Base-by-base conservation (phyloP, 2,329 filamentous ascomycete species). In the Zasmidium cellare region DNA sequence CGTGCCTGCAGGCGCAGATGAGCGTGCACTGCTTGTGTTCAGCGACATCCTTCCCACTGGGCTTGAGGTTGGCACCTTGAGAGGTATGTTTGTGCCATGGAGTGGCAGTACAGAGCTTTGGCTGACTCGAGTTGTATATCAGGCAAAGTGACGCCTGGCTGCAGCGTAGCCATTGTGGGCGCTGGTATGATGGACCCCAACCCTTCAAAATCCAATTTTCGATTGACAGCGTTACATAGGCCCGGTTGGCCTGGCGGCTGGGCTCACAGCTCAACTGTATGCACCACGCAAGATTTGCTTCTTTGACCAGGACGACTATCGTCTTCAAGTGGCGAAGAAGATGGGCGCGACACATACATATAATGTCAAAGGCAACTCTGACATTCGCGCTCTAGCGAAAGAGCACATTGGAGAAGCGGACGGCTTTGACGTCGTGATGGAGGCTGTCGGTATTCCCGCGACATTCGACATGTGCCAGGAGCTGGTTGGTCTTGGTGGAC, bases 31-130 rank as follows among this genome's bases (percentile, higher is more conserved):
- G 3, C 79, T 85, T 1, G 78, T 82, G 66, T 69, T 85, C 11
- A 81, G 78, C 55, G 83, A 86, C 69, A 81, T 82, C 24, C 76
- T 84, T 49, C 82, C 83, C 2, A 86, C 83, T 0, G 82, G 80
- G 1, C 71, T 82, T 18, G 83, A 85, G 66, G 81, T 79, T 56
- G 83, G 82, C 20, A 79, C 81, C 0, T 69, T 82, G 31, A 81
- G 79, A 61, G 35, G 35, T 41, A 41, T n/a, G 5, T 14, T n/a
- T 3, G 7, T 16, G 35, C 11, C 3, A 41, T 11, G 16, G 35
- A 9, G 35, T 16, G 35, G 11, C 35, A 16, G 35, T 41, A 3
- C 16, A 6, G 11, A 5, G 35, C 35, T 41, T 41, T 41, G 11
- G 28, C 28, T 41, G 7, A 41, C 7, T 18, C 35, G 35, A 3